A percentile compares a stretch with the other conserved stretches of the same genome.
phyloP scores from a whole-genome alignment of 768 basidiomycete species.

The Lactarius evosmus region DNA sequence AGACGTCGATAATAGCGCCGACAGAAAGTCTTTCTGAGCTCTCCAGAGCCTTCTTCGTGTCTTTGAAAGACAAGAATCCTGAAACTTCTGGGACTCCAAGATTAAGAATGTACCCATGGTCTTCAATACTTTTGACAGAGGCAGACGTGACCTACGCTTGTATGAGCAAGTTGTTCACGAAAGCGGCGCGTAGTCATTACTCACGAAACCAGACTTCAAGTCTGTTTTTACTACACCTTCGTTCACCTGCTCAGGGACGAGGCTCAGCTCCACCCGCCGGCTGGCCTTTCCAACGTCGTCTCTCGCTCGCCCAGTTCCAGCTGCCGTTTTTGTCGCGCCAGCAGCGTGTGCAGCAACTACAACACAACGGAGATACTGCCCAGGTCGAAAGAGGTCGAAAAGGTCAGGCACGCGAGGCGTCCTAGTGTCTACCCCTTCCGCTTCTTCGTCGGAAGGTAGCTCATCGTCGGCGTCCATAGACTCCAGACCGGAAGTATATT shows the following conservation, averaged over 20 bases:
- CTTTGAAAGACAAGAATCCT: slow-evolving; percentile 82
- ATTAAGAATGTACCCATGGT: slow-evolving; percentile 91
- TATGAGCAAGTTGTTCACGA: slow-evolving; percentile 3
- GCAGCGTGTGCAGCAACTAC: slow-evolving; percentile 68
- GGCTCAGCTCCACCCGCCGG: slow-evolving; percentile 78
- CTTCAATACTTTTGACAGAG: slow-evolving; percentile 81
- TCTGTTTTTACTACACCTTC: slow-evolving; percentile 74
- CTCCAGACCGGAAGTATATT: slow-evolving; percentile 72
- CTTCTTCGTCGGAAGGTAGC: slow-evolving; percentile 46
- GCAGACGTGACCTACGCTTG: slow-evolving; percentile 63
- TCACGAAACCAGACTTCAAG: slow-evolving; percentile 68
- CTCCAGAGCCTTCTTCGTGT: slow-evolving; percentile 46
- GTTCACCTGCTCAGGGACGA: slow-evolving; percentile 84
- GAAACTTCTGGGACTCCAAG: slow-evolving; percentile 75
- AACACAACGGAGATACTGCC: slow-evolving; percentile 80
- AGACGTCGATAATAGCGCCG: slow-evolving; percentile 65
- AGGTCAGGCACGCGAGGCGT: slow-evolving; percentile 58
- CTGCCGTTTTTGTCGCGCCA: slow-evolving; percentile 53
- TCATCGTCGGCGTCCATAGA: slow-evolving; percentile 51
- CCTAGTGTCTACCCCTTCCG: slow-evolving; percentile 38
- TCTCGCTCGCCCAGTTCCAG: slow-evolving; percentile 56
- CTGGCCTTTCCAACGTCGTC: slow-evolving; percentile 68
- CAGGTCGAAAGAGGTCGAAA: slow-evolving; percentile 69
- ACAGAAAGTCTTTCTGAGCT: slow-evolving; percentile 44
- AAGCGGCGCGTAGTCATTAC: slow-evolving; percentile 35